Conservation (phyloP, 306 rosid genomes). For the Prunus padus region DNA sequence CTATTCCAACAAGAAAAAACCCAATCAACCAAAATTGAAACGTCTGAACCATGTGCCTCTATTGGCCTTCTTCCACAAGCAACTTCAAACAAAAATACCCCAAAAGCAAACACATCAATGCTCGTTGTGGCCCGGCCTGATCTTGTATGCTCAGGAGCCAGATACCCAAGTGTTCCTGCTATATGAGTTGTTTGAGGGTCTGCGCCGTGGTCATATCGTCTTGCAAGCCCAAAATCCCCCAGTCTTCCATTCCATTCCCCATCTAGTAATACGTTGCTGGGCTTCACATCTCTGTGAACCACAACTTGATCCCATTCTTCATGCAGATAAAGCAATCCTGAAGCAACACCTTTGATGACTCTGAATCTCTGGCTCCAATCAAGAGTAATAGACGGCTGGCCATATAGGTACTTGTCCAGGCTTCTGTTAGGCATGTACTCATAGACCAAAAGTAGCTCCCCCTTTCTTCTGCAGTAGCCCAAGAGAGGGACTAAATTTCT, state of each 20-base stretch:
- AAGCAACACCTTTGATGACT: slow-evolving; percentile 35
- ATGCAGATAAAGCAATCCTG: slow-evolving; percentile 33
- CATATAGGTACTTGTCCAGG: slow-evolving; percentile 34
- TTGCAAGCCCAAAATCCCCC: slow-evolving; percentile 42
- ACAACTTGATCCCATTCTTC: slow-evolving; percentile 38
- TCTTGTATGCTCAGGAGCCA: slow-evolving; percentile 33
- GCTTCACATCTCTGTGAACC: slow-evolving; percentile 42
- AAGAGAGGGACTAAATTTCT: slow-evolving; percentile 31
- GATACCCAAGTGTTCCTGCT: slow-evolving; percentile 39
- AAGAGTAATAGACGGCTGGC: slow-evolving; percentile 11
- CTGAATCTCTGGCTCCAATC: slow-evolving; percentile 33
- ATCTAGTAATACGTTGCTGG: slow-evolving; percentile 36
- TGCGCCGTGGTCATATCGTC: slow-evolving; percentile 35
- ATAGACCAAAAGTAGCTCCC: slow-evolving; percentile 30
- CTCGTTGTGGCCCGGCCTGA: slow-evolving; percentile 31
- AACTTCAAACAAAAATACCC: slow-evolving; percentile 36
- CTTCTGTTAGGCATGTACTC: slow-evolving; percentile 44
- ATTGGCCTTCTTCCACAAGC: slow-evolving; percentile 42
- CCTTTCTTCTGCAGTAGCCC: slow-evolving; percentile 37
- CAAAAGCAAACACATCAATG: slow-evolving; percentile 36
- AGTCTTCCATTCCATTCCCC: slow-evolving; percentile 26
- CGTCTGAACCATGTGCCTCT: not conserved
- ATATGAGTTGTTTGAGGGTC: slow-evolving; percentile 32
- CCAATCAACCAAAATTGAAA: slow-evolving; percentile 29
- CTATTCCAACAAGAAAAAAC: slow-evolving; percentile 22